Evolutionary conservation across 169 alveolate genomes (phyloP).

Genomic region (Eimeria brunetti): DNA sequence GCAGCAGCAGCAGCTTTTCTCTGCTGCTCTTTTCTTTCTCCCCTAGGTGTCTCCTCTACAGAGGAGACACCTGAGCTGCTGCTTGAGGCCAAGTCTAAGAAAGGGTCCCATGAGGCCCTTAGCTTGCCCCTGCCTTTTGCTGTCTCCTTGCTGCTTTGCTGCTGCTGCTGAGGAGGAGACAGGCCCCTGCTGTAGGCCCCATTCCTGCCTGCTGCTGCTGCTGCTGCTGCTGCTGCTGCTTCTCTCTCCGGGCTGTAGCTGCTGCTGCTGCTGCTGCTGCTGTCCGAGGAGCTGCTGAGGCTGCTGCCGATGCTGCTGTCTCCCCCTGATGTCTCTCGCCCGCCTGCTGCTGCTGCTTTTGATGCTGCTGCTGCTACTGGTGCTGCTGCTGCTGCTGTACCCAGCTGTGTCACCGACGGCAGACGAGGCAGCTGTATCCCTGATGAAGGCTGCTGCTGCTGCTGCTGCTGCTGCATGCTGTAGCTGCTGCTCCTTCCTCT

Average conservation of each 20-base stretch:
- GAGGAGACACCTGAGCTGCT: constrained; percentile 49
- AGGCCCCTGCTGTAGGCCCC: background rate
- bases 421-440: background rate
- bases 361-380: background rate
- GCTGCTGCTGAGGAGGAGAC: background rate
- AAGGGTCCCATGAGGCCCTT: constrained; percentile 12
- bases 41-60: background rate
- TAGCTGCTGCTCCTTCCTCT: background rate
- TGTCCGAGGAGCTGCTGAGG: background rate
- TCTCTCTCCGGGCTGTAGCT: background rate
- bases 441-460: background rate
- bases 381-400: constrained; percentile 10
- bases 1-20: background rate
- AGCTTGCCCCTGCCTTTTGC: background rate
- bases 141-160: background rate
- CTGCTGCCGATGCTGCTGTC: background rate
- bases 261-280: background rate
- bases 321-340: background rate
- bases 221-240: background rate
- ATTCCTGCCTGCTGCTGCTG: background rate
- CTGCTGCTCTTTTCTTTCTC: background rate
- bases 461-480: too few species aligned
- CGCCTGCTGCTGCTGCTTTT: background rate
- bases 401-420: background rate
- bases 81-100: background rate